phyloP scores from a whole-genome alignment of 2,329 filamentous ascomycete genomes.

The Penicillium polonicum region DNA sequence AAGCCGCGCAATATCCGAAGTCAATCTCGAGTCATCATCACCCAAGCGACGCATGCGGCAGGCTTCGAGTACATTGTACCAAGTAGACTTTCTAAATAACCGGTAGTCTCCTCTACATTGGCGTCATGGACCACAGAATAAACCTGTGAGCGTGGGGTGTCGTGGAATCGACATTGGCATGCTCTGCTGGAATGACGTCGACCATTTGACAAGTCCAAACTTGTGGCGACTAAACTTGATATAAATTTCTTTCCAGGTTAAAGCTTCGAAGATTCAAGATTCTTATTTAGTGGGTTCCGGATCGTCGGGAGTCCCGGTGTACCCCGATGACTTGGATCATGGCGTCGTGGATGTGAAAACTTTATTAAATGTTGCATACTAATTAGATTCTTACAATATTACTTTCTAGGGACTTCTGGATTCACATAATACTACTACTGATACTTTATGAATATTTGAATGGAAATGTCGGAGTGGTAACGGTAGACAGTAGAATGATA shows the following conservation, averaged over 20 bases:
- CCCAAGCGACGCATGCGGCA: not conserved
- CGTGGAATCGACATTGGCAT: not conserved
- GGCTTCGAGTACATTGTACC: not conserved
- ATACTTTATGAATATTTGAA: not conserved
- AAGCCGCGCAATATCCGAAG: not conserved
- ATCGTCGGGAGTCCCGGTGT: not conserved
- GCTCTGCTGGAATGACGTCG: not conserved
- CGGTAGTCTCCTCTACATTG: not conserved
- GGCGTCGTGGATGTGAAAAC: slow-evolving; percentile 3
- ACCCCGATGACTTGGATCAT: not conserved
- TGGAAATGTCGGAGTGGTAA: not conserved
- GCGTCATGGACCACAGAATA: slow-evolving; percentile 7
- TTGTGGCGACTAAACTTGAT: not conserved
- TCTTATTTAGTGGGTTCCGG: not conserved
- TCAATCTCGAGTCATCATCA: not conserved
- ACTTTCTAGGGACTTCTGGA: rapidly evolving
- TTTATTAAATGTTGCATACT: not conserved
- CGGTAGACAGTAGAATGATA: not conserved
- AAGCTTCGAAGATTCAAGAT: not conserved
- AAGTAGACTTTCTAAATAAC: not conserved
- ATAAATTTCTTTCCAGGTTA: not conserved
- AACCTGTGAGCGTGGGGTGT: not conserved
- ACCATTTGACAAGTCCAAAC: not conserved
- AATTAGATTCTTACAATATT: not conserved
- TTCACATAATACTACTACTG: too few species aligned